A percentile compares a stretch with the other conserved stretches of the same genome.
Conservation (phyloP, 257 asterid genomes). For the Lantana camara region DNA sequence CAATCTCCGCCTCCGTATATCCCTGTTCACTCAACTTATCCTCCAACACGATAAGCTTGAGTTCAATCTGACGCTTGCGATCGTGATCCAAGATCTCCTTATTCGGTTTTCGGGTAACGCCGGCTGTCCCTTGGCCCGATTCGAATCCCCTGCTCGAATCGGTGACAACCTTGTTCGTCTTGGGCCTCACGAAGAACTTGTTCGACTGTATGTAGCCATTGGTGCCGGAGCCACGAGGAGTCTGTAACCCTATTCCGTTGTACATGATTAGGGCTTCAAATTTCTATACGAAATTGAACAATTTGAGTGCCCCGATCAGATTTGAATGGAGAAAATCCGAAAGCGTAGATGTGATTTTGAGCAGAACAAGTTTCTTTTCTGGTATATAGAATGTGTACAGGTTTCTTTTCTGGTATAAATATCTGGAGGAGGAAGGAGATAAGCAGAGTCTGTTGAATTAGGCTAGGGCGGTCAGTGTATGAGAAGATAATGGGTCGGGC, state of each 20-base stretch:
- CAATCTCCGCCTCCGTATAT: slow-evolving; percentile 68
- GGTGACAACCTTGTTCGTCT: slow-evolving; percentile 53
- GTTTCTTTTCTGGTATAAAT: no score
- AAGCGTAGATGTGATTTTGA: neutral
- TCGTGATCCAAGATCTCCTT: slow-evolving; percentile 88
- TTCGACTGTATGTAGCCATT: slow-evolving; percentile 85
- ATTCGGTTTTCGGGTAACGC: slow-evolving; percentile 57
- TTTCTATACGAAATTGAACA: neutral
- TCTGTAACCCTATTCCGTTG: slow-evolving; percentile 89
- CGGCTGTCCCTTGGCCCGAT: slow-evolving; percentile 73
- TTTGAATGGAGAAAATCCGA: neutral
- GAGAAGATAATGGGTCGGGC: neutral
- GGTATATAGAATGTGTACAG: no score
- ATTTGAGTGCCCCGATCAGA: neutral
- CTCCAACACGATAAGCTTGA: slow-evolving; percentile 78
- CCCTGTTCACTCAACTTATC: slow-evolving; percentile 79
- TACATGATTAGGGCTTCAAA: slow-evolving; percentile 48
- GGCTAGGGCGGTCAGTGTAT: neutral
- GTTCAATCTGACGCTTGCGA: slow-evolving; percentile 86
- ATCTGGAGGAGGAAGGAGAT: no score
- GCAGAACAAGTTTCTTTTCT: neutral
- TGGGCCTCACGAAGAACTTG: slow-evolving; percentile 64
- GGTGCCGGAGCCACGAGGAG: slow-evolving; percentile 93
- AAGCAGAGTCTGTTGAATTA: no score
- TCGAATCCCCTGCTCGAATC: slow-evolving; percentile 63